These are phyloP conservation scores for Diplocarpon mali DNA, from an alignment of 2,329 filamentous ascomycete genomes.

Conservation along the genomic window DNA sequence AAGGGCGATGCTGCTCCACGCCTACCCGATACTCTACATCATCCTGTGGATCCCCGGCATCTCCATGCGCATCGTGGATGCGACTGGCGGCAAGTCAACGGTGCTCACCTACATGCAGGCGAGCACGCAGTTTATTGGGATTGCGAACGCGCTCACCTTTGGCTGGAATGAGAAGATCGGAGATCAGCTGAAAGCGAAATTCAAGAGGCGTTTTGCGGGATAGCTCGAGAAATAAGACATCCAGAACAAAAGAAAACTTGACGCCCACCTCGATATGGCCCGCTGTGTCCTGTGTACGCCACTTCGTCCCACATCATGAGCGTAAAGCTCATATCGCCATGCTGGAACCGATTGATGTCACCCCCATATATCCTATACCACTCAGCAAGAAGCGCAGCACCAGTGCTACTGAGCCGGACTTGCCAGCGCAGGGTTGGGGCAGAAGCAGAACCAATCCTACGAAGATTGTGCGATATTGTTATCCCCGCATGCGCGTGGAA, in stretches of 20 bases:
- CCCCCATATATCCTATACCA: too few species aligned
- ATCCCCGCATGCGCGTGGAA: too few species aligned
- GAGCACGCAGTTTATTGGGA: slow-evolving; percentile 3
- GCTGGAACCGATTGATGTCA: too few species aligned
- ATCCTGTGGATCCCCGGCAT: not conserved
- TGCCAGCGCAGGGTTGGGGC: too few species aligned
- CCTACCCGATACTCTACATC: slow-evolving; percentile 3
- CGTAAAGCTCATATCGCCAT: too few species aligned
- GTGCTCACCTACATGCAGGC: slow-evolving; percentile 1
- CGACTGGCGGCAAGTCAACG: not conserved
- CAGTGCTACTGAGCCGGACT: too few species aligned
- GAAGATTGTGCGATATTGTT: too few species aligned
- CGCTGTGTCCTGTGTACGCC: too few species aligned
- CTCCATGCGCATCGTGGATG: slow-evolving; percentile 1
- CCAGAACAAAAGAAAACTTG: not conserved
- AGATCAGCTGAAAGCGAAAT: not conserved
- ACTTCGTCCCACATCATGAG: too few species aligned
- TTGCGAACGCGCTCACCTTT: slow-evolving; percentile 5
- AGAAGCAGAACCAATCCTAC: too few species aligned
- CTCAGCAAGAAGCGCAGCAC: too few species aligned
- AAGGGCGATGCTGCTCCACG: slow-evolving; percentile 2
- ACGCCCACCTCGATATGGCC: too few species aligned
- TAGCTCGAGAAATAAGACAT: not conserved
- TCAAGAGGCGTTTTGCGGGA: not conserved
- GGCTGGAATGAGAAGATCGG: slow-evolving; percentile 7